phyloP scores from a whole-genome alignment of 352 stramenopile species.

The Phytophthora melonis region DNA sequence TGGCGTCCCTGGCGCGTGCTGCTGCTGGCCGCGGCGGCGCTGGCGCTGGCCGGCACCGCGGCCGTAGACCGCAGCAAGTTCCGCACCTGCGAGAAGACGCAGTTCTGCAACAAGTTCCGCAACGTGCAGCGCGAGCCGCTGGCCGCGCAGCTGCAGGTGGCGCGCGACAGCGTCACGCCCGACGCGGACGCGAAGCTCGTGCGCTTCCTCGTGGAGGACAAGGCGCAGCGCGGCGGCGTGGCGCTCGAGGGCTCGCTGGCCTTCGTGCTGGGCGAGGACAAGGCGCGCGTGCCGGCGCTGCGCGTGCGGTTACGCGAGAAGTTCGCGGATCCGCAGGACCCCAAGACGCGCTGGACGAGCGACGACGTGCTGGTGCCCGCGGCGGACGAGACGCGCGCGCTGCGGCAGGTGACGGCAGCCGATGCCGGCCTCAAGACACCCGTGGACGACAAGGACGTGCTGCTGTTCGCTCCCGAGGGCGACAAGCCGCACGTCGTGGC shows the following conservation, averaged over 20 bases:
- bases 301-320: constrained; percentile 69
- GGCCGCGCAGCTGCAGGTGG: constrained; percentile 43
- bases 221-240: constrained; percentile 17
- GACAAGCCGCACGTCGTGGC: constrained; percentile 47
- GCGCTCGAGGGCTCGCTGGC: constrained; percentile 55
- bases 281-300: constrained; percentile 53
- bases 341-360: constrained; percentile 68
- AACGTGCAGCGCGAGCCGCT: constrained; percentile 35
- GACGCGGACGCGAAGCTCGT: constrained; percentile 45
- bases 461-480: constrained; percentile 49
- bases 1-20: constrained; percentile 18
- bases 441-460: constrained; percentile 30
- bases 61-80: constrained; percentile 99
- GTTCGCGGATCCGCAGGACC: constrained; percentile 58
- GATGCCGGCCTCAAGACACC: constrained; percentile 47
- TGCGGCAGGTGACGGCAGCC: constrained; percentile 44
- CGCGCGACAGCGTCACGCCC: constrained; percentile 37
- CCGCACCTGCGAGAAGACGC: constrained; percentile 97
- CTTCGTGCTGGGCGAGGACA: constrained; percentile 58
- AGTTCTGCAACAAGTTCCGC: constrained; percentile 94
- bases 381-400: constrained; percentile 42
- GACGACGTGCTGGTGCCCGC: constrained; percentile 50
- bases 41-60: constrained; percentile 4
- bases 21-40: constrained; percentile 17
- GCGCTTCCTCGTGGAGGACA: constrained; percentile 56